phyloP scores from a whole-genome alignment of 345 rosid genomes.

The Salix udensis region DNA sequence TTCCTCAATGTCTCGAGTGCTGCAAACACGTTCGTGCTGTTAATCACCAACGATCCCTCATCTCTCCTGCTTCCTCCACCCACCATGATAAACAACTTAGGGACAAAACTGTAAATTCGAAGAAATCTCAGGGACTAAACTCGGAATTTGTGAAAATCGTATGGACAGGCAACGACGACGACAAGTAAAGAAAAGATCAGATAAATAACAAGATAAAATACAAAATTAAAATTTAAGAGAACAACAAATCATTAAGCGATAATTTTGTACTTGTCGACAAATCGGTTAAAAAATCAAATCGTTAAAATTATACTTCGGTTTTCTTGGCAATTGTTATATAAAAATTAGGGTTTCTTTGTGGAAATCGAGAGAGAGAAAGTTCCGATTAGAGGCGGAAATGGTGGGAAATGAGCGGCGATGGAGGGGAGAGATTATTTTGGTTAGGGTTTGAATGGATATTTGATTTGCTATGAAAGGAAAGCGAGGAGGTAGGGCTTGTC shows the following conservation, averaged over 20 bases:
- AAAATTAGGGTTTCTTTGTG: neutral
- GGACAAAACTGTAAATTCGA: neutral
- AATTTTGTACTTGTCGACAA: neutral
- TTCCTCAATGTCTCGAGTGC: conserved; percentile 37
- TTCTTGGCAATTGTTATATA: neutral
- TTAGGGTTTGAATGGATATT: neutral
- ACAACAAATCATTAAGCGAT: neutral
- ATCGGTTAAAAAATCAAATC: neutral
- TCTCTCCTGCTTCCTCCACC: conserved; percentile 33
- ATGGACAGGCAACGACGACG: neutral
- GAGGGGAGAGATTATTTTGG: no score
- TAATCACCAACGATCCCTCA: conserved; percentile 37
- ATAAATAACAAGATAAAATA: neutral
- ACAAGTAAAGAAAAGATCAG: neutral
- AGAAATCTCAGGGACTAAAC: neutral
- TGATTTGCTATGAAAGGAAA: neutral
- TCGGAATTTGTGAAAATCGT: neutral
- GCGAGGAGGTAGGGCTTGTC: neutral
- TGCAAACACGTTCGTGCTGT: conserved; percentile 38
- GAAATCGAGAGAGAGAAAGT: no score
- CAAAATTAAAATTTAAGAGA: neutral
- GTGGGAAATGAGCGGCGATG: neutral
- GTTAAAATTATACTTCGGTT: neutral
- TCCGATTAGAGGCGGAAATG: neutral
- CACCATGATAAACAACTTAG: conserved; percentile 4